Evolutionary conservation across 495 filamentous ascomycete species (phyloP).

Genomic region (Aspergillus homomorphus): DNA sequence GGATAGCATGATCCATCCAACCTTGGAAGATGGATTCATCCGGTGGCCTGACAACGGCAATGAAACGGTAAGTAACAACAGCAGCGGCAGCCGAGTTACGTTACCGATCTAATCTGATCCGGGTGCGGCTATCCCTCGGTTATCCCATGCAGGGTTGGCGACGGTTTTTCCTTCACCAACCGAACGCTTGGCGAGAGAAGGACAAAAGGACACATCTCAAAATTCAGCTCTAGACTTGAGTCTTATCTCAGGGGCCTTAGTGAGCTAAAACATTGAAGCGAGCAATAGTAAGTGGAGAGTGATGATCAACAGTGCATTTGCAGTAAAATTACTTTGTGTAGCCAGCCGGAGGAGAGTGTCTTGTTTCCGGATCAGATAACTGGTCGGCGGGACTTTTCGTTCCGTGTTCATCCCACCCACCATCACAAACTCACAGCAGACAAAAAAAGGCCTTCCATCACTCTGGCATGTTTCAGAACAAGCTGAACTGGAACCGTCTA

Average conservation of each 20-base stretch:
- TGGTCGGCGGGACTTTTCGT: slow-evolving; percentile 1
- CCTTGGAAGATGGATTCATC: neutral
- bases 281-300: neutral
- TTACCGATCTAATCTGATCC: slow-evolving; percentile 28
- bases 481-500: neutral
- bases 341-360: neutral
- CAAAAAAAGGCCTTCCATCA: neutral
- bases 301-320: neutral
- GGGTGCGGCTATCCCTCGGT: slow-evolving; percentile 8
- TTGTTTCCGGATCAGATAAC: slow-evolving; percentile 24
- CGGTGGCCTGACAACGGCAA: slow-evolving; percentile 13
- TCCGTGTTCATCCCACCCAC: slow-evolving; percentile 14
- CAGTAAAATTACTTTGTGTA: neutral
- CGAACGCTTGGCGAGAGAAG: no score
- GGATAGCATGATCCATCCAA: neutral
- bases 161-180: no score
- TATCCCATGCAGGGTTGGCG: neutral
- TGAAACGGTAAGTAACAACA: slow-evolving; percentile 8
- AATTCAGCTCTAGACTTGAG: neutral
- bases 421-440: no score
- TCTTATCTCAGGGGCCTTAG: no score
- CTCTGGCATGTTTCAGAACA: neutral
- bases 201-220: no score
- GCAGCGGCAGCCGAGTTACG: slow-evolving; percentile 4
- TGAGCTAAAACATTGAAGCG: neutral